A percentile compares a stretch with the other conserved stretches of the same genome.
Evolutionary conservation across 305 asterid genomes (phyloP).

Genomic region (Fraxinus sp.): DNA sequence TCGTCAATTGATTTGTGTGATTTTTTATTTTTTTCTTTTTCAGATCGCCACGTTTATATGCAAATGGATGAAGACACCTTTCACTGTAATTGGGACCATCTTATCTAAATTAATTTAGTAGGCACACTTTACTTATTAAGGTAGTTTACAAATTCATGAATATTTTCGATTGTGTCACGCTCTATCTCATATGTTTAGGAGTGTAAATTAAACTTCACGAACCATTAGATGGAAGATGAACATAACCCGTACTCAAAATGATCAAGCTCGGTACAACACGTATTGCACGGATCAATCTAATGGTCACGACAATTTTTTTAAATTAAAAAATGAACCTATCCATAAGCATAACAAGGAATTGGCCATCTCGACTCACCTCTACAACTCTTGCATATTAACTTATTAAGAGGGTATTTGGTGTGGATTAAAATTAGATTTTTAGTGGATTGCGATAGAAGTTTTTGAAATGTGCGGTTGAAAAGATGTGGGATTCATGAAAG

Average conservation of each 20-base stretch:
- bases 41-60: neutral
- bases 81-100: neutral
- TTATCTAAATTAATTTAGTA: neutral
- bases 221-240: neutral
- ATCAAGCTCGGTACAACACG: neutral
- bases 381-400: no score
- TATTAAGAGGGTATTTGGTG: no score
- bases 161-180: neutral
- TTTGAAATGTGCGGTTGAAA: no score
- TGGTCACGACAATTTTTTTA: no score
- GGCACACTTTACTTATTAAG: no score
- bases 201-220: neutral
- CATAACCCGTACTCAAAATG: neutral
- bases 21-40: no score
- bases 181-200: neutral
- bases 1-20: neutral
- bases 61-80: neutral
- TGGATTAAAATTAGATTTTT: no score
- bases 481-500: no score
- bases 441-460: no score
- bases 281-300: no score
- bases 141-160: neutral
- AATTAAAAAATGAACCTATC: neutral
- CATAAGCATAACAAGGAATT: no score
- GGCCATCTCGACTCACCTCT: neutral